Evolutionary conservation across 768 basidiomycete genomes (phyloP).

Genomic region (Psilocybe subaeruginosa): DNA sequence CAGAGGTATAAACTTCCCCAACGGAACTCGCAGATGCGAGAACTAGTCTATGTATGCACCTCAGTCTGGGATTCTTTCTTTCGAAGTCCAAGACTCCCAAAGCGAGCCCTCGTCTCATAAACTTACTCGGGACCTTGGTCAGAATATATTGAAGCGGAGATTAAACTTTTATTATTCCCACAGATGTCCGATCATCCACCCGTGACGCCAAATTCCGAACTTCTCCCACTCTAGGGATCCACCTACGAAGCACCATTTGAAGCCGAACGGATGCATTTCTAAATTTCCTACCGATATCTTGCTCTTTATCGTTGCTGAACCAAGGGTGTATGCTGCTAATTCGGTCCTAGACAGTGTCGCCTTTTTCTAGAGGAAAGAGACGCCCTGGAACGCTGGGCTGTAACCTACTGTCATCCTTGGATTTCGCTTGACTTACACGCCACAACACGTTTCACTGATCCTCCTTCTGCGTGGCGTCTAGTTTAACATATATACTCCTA

Average conservation of each 20-base stretch:
- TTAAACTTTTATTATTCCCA: too few species aligned
- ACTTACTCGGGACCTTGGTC: background rate
- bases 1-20: too few species aligned
- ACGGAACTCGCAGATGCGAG: too few species aligned
- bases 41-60: too few species aligned
- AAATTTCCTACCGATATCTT: background rate
- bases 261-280: background rate
- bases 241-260: background rate
- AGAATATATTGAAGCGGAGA: background rate
- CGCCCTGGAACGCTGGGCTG: too few species aligned
- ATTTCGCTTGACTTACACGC: background rate
- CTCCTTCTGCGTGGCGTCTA: background rate
- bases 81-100: too few species aligned
- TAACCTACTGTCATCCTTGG: background rate
- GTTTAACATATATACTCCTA: background rate
- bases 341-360: background rate
- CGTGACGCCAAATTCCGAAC: background rate
- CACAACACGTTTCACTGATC: constrained; percentile 9
- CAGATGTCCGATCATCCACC: too few species aligned
- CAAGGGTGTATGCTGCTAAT: background rate
- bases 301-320: background rate
- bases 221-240: constrained; percentile 1
- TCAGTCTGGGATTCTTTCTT: too few species aligned
- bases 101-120: too few species aligned
- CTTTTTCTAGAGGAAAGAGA: too few species aligned